Evolutionary conservation across 768 basidiomycete species (phyloP), one percentile per base, ranked within the genome.

Genomic region (Mycena maculata): DNA sequence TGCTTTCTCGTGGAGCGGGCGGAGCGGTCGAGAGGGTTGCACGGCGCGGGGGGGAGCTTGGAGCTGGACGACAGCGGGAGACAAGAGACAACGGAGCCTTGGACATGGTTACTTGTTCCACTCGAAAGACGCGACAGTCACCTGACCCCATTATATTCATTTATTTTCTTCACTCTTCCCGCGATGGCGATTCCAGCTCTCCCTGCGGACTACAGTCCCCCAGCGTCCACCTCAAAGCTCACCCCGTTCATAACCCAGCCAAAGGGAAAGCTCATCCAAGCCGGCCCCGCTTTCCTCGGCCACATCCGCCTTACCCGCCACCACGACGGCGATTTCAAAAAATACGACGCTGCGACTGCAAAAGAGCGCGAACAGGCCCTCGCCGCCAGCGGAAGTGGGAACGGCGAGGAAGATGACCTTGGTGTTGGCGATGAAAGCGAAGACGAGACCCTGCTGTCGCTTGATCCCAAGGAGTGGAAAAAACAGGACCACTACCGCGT

Each of bases 381-480:
- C 70, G 88, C 83, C 22, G 73, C 80, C 41, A 74, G 76, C 50
- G 66, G 65, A 15, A 73, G 71, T 27, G 73, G 71, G 8, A 86
- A 72, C n/a, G 78, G 75, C 4, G 92, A 92, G 67, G 93, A 94
- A 18, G 65, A 71, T 73, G 96, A 96, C 82, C 88, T 95, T 15
- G 97, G 95, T 30, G 92, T 99, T 8, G 96, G 96, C 2, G 92
- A 95, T 64, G 98, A 99, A 80, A 84, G 89, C 68, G 97, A 99
- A 82, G 78, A 86, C 22, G 82, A 85, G 4, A 90, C 90, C 25
- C 72, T 95, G 52, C 78, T 95, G 42, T 76, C 82, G 48, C 82
- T 90, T n/a, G 97, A 99, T 82, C 94, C 97, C 8, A 98, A 98
- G 80, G 95, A 97, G 76, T 99, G 98, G 97, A 99, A 96, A 93